Base-by-base conservation (phyloP, 2,329 filamentous ascomycete species). In the Cytospora paraplurivora region DNA sequence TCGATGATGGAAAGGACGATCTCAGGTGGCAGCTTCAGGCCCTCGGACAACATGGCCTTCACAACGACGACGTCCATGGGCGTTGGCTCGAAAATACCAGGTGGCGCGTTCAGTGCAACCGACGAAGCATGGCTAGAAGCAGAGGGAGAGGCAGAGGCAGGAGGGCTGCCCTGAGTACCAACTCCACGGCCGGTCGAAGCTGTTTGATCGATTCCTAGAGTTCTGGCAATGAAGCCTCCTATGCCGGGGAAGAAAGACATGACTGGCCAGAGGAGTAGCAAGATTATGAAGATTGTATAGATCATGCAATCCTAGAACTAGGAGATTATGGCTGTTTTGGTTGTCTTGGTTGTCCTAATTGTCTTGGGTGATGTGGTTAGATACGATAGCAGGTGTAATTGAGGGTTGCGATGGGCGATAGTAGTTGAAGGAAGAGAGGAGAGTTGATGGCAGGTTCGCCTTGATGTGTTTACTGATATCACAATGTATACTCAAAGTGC, bases 1-100 rank as follows among this genome's bases (percentile, higher is more conserved):
- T 89, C 85, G 60, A 88, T 72, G 53, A 89, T 79, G 53, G 73
- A 71, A 68, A 88, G 81, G 44, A 86, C 75, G 0, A 89, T 64
- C 65, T 88, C 86, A 1, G 77, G 71, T 0, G 86, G 86, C 1
- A 88, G 73, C 2, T 71, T 71, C 7, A 74, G 72, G 12, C 72
- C 75, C 59, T 77, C 76, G 33, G 69, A 70, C n/a, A 88, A 70
- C 71, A 84, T 77, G 13, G 76, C 69, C 59, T 82, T 83, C 12
- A 81, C 78, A 1, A 81, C 71, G 3, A 79, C 66, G 1, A 87
- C 79, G 70, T 88, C 84, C 49, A 76, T 71, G 4, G 79, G 71
- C 0, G 72, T 76, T 1, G 83, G 81, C 15, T 75, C 67, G 34
- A 33, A 51, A 21, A 7, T 12, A 6, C 7, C 11, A n/a, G n/a